Percentiles rank a stretch among this genome's conserved stretches.
These are phyloP conservation scores for Linum tenue DNA, from an alignment of 345 rosid genomes.

Conservation along the genomic window DNA sequence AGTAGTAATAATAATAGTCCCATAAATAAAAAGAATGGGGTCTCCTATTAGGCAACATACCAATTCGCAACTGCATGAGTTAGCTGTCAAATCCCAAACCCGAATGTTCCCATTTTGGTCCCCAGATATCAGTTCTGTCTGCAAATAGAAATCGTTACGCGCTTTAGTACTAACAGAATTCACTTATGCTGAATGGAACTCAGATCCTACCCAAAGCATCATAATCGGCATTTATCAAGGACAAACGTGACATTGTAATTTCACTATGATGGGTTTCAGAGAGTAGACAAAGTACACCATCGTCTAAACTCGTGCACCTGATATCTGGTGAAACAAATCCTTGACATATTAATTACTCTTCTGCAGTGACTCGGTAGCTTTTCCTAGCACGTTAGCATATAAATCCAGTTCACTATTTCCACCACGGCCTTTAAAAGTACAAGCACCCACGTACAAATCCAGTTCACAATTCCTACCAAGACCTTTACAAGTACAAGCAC, in stretches of 20 bases:
- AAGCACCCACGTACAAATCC: background rate
- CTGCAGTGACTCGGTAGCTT: too few relatives aligned
- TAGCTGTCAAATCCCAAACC: conserved; percentile 95
- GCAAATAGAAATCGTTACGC: conserved; percentile 16
- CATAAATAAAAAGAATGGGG: too few relatives aligned
- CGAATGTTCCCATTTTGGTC: conserved; percentile 95
- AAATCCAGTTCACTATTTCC: too few relatives aligned
- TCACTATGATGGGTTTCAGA: background rate
- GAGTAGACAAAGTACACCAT: background rate
- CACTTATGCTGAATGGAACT: background rate
- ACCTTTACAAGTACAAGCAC: too few relatives aligned
- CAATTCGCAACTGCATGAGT: conserved; percentile 93
- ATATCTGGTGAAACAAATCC: too few relatives aligned
- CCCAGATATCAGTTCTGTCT: conserved; percentile 93
- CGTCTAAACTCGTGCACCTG: too few relatives aligned
- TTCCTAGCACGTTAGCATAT: too few relatives aligned
- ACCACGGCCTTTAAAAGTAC: too few relatives aligned
- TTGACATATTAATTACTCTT: too few relatives aligned
- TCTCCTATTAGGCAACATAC: conserved; percentile 22
- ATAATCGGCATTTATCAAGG: background rate
- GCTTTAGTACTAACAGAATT: background rate
- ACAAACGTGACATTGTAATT: background rate
- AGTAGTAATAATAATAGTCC: too few relatives aligned
- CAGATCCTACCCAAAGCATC: background rate
- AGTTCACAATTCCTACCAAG: background rate